Percentiles rank a stretch among this genome's conserved stretches.
Conservation (phyloP, 2,329 filamentous ascomycete species). For the Mollisiaceae sp. region DNA sequence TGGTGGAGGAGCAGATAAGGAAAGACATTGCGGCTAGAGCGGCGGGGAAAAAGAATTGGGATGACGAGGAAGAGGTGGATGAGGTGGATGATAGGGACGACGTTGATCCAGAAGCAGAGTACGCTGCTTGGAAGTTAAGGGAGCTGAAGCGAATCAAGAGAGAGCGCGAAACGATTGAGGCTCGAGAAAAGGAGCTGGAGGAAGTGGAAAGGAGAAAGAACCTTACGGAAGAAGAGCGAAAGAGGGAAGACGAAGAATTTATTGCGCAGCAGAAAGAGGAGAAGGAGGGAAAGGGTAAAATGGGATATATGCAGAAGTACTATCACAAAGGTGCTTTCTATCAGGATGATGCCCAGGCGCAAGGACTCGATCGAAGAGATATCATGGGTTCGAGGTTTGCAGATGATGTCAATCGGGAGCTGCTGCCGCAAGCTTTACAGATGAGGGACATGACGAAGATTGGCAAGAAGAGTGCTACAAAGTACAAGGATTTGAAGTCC, state of each 20-base stretch:
- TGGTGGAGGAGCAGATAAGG: conserved; percentile 88
- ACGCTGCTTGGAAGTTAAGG: conserved; percentile 90
- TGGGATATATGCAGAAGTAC: conserved; percentile 93
- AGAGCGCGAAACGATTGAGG: conserved; percentile 83
- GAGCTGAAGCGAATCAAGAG: conserved; percentile 89
- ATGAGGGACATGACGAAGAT: conserved; percentile 92
- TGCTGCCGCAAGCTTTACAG: conserved; percentile 90
- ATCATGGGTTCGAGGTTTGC: conserved; percentile 83
- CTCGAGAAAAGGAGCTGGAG: conserved; percentile 81
- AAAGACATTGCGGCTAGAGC: conserved; percentile 78
- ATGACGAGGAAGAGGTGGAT: conserved; percentile 69
- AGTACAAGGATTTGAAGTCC: conserved; percentile 83
- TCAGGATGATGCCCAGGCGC: conserved; percentile 76
- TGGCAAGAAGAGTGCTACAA: conserved; percentile 88
- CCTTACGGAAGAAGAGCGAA: conserved; percentile 83
- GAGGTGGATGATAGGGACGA: conserved; percentile 91
- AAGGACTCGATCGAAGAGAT: conserved; percentile 79
- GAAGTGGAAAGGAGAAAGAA: conserved; percentile 89
- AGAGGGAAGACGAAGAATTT: conserved; percentile 81
- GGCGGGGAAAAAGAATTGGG: conserved; percentile 84
- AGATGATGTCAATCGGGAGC: conserved; percentile 85
- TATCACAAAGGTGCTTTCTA: conserved; percentile 97
- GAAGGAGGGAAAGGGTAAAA: conserved; percentile 72
- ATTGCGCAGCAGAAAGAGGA: conserved; percentile 67
- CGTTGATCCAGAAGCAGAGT: conserved; percentile 84